Evolutionary conservation across 2,329 filamentous ascomycete species (phyloP).

Genomic region (Xylaria sp.): DNA sequence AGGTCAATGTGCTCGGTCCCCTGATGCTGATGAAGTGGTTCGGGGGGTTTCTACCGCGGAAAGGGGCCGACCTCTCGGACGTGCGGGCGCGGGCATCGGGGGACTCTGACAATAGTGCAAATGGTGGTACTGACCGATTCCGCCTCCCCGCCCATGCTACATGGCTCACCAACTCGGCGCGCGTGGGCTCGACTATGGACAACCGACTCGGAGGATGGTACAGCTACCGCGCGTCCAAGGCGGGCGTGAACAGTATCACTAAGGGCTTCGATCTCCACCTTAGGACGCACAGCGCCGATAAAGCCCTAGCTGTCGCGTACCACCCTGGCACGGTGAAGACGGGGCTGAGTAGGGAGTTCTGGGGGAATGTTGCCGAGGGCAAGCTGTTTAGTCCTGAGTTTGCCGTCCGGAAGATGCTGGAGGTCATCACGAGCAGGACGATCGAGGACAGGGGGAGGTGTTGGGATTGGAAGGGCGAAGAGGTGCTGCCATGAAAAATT

Average conservation of each 20-base stretch:
- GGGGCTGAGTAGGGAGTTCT: slow-evolving; percentile 77
- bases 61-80: slow-evolving; percentile 54
- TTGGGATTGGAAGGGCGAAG: slow-evolving; percentile 76
- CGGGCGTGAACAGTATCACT: slow-evolving; percentile 76
- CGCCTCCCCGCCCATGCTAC: slow-evolving; percentile 65
- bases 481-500: slow-evolving; percentile 65
- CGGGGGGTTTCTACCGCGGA: slow-evolving; percentile 72
- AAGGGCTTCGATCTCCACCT: slow-evolving; percentile 79
- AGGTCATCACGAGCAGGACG: slow-evolving; percentile 65
- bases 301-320: slow-evolving; percentile 74
- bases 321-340: slow-evolving; percentile 87
- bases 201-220: slow-evolving; percentile 85
- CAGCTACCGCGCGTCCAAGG: slow-evolving; percentile 80
- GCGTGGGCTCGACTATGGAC: slow-evolving; percentile 79
- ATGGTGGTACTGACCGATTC: not conserved
- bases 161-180: slow-evolving; percentile 80
- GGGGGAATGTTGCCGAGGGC: slow-evolving; percentile 68
- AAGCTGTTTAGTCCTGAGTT: slow-evolving; percentile 75
- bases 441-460: slow-evolving; percentile 68
- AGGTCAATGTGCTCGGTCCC: slow-evolving; percentile 78
- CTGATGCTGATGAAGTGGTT: slow-evolving; percentile 84
- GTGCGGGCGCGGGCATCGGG: not conserved
- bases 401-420: slow-evolving; percentile 72
- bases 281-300: slow-evolving; percentile 64
- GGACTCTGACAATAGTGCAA: not conserved